Base-by-base conservation (phyloP, 805 yeast genomes). In the Myxozyma kluyveri region DNA sequence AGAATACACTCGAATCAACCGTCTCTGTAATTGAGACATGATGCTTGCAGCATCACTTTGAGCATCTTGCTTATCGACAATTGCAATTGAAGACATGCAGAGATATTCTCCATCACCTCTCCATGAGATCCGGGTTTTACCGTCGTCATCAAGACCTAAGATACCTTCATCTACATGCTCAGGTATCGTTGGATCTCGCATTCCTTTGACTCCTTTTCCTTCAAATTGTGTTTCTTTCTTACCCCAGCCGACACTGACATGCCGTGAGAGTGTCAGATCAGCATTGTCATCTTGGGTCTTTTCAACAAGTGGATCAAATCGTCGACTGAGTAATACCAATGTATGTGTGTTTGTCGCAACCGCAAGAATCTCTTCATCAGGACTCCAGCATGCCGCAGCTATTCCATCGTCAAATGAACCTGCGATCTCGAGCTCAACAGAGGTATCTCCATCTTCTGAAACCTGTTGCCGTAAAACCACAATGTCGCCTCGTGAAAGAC, bases 191-290 rank as follows among this genome's bases (percentile, higher is more conserved):
- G 98, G 99, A 68, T 93, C 99, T 63, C 82, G 74, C 69, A 86
- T 95, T 54, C 79, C 65, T 63, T 83, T 84, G 27, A 86, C 93
- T 57, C 99, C 99, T 64, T 79, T 83, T 46, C 99, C 99, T 69
- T 85, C 82, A 69, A 93, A 93, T 70, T 93, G 99, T 0, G 99
- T 93, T 67, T 91, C 98, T 61, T 84, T 83, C 56, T 85, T 86
- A 65, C 99, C 99, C 99, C 99, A 93, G 23, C 99, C 99, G 39
- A 93, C 96, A 24, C 91, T 84, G 33, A 93, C 96, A 65, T 93
- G 96, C 60, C 82, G 83, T 1, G 89, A 83, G 29, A 75, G 72
- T 45, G 80, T 70, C 42, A 90, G 74, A 66, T 93, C 99, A 6
- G 75, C 77, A 0, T 78, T 71, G 42, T 75, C 68, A 54, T 89